These are phyloP conservation scores for Microcyclosporella mali DNA, from an alignment of 2,329 filamentous ascomycete genomes.

Conservation along the genomic window DNA sequence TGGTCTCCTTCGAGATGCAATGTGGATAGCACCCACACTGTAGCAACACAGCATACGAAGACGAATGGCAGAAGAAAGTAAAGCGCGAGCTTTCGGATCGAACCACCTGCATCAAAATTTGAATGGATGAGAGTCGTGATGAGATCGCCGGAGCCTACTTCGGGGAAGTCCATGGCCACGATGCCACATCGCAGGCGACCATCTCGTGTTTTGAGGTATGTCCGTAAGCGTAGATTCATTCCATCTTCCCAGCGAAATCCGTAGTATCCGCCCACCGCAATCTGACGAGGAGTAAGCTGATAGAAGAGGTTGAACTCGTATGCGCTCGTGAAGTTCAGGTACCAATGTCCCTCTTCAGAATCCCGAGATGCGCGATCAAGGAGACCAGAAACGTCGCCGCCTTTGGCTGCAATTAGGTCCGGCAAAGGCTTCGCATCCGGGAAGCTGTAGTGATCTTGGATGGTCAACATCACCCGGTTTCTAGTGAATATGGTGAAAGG, in stretches of 20 bases:
- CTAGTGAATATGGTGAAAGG: slow-evolving; percentile 36
- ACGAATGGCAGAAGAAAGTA: background rate
- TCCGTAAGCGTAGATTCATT: slow-evolving; percentile 38
- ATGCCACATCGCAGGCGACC: slow-evolving; percentile 31
- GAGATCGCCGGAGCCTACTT: slow-evolving; percentile 36
- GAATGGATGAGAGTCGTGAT: slow-evolving; percentile 37
- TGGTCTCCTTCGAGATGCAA: too few species aligned
- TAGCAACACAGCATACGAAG: too few species aligned
- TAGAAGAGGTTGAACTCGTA: slow-evolving; percentile 38
- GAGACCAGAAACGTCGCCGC: slow-evolving; percentile 34
- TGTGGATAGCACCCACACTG: too few species aligned
- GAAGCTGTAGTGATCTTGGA: slow-evolving; percentile 47
- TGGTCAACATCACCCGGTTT: slow-evolving; percentile 34
- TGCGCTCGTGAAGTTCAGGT: slow-evolving; percentile 41
- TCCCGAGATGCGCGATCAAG: slow-evolving; percentile 32
- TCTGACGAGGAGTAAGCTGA: slow-evolving; percentile 31
- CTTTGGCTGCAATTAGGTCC: slow-evolving; percentile 37
- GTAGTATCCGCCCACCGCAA: slow-evolving; percentile 42
- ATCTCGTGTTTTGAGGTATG: slow-evolving; percentile 25
- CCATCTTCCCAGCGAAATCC: slow-evolving; percentile 40
- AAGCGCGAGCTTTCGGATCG: too few species aligned
- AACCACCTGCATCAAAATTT: slow-evolving; percentile 29
- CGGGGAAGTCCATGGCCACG: slow-evolving; percentile 33
- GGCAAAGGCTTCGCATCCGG: slow-evolving; percentile 34
- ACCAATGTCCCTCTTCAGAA: slow-evolving; percentile 31